Conservation (phyloP, 2,329 filamentous ascomycete species). For the Metarhizium sp. region DNA sequence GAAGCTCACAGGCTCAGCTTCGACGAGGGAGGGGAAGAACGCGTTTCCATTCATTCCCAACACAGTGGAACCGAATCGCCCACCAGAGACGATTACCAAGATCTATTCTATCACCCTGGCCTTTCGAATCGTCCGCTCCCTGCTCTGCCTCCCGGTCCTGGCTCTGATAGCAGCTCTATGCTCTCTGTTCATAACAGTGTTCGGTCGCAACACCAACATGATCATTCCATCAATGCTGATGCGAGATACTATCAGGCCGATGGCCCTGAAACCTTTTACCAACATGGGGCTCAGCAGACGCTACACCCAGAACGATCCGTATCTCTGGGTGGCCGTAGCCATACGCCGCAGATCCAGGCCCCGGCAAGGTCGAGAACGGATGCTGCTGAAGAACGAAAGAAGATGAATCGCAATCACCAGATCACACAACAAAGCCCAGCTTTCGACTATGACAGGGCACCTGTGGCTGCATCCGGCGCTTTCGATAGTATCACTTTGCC, state of each 20-base stretch:
- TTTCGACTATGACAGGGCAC: slow-evolving; percentile 47
- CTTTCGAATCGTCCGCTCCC: slow-evolving; percentile 57
- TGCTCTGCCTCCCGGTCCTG: slow-evolving; percentile 49
- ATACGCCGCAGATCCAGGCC: slow-evolving; percentile 66
- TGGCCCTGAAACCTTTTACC: slow-evolving; percentile 42
- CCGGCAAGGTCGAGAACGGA: slow-evolving; percentile 93
- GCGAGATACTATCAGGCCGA: slow-evolving; percentile 29
- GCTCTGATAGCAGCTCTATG: slow-evolving; percentile 50
- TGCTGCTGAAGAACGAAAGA: slow-evolving; percentile 62
- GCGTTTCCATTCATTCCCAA: slow-evolving; percentile 45
- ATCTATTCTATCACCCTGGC: slow-evolving; percentile 90
- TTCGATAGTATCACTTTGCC: slow-evolving; percentile 82
- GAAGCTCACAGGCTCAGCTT: slow-evolving; percentile 70
- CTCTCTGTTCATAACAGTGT: slow-evolving; percentile 32
- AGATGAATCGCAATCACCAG: slow-evolving; percentile 42
- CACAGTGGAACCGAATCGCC: slow-evolving; percentile 57
- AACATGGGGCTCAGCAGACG: slow-evolving; percentile 24
- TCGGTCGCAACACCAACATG: slow-evolving; percentile 38
- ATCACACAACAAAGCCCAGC: slow-evolving; percentile 40
- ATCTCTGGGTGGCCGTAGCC: slow-evolving; percentile 74
- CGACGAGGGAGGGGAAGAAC: slow-evolving; percentile 78
- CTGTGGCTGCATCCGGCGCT: slow-evolving; percentile 43
- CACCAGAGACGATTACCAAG: slow-evolving; percentile 64
- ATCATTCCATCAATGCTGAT: slow-evolving; percentile 39
- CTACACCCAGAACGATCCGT: slow-evolving; percentile 59